Conservation (phyloP, 1,284 basidiomycete species). For the Cryptococcus sp. region DNA sequence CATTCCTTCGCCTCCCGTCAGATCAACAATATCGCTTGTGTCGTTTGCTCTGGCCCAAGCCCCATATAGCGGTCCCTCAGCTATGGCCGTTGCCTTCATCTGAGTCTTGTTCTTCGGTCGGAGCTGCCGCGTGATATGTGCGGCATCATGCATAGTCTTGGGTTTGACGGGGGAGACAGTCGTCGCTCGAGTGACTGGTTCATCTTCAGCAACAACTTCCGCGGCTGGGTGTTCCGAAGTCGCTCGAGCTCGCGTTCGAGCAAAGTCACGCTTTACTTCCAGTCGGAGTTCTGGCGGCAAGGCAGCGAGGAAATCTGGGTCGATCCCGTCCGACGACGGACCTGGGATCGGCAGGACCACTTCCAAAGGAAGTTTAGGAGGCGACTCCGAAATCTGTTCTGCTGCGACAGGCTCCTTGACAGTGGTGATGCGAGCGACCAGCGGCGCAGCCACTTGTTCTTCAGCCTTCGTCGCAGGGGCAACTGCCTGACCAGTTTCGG, state of each 20-base stretch:
- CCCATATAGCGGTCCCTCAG: conserved; percentile 38
- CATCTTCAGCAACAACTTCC: neutral
- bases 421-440: no score
- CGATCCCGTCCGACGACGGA: conserved; percentile 34
- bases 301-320: conserved; percentile 45
- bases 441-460: neutral
- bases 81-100: conserved; percentile 33
- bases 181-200: conserved; percentile 1
- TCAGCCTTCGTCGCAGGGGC: neutral
- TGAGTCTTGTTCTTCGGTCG: conserved; percentile 47
- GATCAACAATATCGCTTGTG: conserved; percentile 16
- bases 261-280: conserved; percentile 36
- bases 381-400: neutral
- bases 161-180: conserved; percentile 18
- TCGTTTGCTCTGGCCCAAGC: conserved; percentile 33
- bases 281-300: conserved; percentile 35
- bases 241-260: conserved; percentile 2
- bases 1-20: conserved; percentile 12
- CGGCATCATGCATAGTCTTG: conserved; percentile 31
- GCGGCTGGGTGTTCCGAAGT: conserved; percentile 1
- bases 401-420: neutral
- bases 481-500: neutral
- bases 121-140: conserved; percentile 47
- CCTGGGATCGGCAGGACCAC: conserved; percentile 26
- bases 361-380: neutral